Evolutionary conservation across 2,329 filamentous ascomycete genomes (phyloP), one percentile per base, ranked within the genome.

Genomic region (Fusarium buharicum): DNA sequence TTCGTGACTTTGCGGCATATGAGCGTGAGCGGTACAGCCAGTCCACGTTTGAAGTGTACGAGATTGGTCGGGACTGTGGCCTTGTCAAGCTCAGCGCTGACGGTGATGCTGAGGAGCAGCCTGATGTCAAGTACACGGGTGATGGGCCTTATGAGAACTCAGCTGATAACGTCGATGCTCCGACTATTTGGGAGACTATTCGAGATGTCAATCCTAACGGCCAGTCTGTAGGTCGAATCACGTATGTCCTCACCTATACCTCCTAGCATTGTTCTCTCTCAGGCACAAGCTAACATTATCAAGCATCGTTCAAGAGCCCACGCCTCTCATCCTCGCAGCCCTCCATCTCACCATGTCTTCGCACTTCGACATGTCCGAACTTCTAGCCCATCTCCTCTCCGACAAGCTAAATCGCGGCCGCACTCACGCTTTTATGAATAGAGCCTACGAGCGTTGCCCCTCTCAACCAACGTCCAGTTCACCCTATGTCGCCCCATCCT

Each of bases 281-380:
- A 3, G 13, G 14, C 12, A 13, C 17, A 4, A 16, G 5, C 55
- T 67, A 37, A 68, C 50, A 28, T 16, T 16, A 8, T 28, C 10
- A 10, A 84, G 83, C 0, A 84, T 88, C 57, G 77, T 87, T 22
- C 80, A 86, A 61, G 86, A 89, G 62, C 86, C 85, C 2, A 83
- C 84, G 2, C 84, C 86, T 0, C 78, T 87, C 7, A 79, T 86
- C 31, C 84, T 88, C 47, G 85, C 82, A 2, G 83, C 84, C 0
- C 75, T 87, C 3, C 86, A 88, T 67, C 74, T 86, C 51, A 84
- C 84, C 3, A 81, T 88, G 77, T 77, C 80, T 24, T 70, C 80
- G 12, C 75, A 83, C 54, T 88, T 88, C 62, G 85, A 89, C 67
- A 85, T 88, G 82, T 81, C 86, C 43, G 85, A 87, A 59, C 75